Evolutionary conservation across 2,329 filamentous ascomycete genomes (phyloP).

Genomic region (Stromatinia cepivora): DNA sequence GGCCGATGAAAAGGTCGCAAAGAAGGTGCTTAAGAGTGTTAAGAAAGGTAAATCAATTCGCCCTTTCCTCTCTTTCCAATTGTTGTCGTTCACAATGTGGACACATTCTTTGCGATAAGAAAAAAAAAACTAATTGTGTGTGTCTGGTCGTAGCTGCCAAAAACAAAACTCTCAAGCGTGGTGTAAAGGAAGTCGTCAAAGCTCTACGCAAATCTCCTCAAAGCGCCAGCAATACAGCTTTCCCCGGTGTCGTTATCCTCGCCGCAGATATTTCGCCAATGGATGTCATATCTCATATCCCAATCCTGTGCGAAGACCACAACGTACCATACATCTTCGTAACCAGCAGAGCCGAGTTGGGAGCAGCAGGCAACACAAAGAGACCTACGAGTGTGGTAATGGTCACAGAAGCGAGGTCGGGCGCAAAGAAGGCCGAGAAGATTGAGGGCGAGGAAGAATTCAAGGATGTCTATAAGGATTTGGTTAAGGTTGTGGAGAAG

Average conservation of each 20-base stretch:
- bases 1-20: slow-evolving; percentile 72
- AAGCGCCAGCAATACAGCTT: slow-evolving; percentile 62
- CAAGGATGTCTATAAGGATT: slow-evolving; percentile 61
- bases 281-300: slow-evolving; percentile 98
- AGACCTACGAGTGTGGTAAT: slow-evolving; percentile 95
- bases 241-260: slow-evolving; percentile 80
- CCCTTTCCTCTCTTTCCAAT: slow-evolving; percentile 1
- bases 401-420: slow-evolving; percentile 62
- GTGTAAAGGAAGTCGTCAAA: slow-evolving; percentile 99
- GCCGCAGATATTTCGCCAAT: slow-evolving; percentile 97
- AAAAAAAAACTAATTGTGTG: slow-evolving; percentile 28
- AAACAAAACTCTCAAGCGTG: slow-evolving; percentile 92
- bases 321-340: slow-evolving; percentile 97
- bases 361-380: slow-evolving; percentile 92
- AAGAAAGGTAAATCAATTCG: slow-evolving; percentile 52
- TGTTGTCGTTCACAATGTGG: slow-evolving; percentile 4
- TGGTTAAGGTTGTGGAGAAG: slow-evolving; percentile 67
- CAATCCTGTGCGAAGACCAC: slow-evolving; percentile 97
- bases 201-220: slow-evolving; percentile 87
- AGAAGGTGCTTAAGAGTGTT: slow-evolving; percentile 65
- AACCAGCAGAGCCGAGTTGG: slow-evolving; percentile 86
- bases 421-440: slow-evolving; percentile 44
- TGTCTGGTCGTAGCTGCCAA: slow-evolving; percentile 69
- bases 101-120: background rate
- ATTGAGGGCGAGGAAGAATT: slow-evolving; percentile 58